Percentiles rank a stretch among this genome's conserved stretches.
Conservation (phyloP, 345 rosid species). For the Abelmoschus esculentus region DNA sequence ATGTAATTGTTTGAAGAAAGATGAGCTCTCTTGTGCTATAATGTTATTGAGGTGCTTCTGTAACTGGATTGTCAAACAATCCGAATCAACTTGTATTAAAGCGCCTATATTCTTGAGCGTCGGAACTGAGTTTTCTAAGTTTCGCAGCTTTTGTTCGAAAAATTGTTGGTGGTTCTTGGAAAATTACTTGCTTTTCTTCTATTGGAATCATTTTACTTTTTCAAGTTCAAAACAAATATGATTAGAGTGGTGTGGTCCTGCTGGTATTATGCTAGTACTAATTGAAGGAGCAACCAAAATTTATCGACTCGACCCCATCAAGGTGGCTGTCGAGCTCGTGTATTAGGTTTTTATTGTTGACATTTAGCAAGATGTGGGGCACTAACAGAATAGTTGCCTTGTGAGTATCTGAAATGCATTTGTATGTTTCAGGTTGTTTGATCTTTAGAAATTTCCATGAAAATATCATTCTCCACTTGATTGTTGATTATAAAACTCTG, state of each 20-base stretch:
- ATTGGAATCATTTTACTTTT: neutral
- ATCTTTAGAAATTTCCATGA: neutral
- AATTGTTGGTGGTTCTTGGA: no score
- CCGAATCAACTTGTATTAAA: neutral
- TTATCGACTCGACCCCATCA: slow-evolving; percentile 14
- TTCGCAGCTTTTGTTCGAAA: no score
- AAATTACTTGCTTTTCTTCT: no score
- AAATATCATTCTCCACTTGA: neutral
- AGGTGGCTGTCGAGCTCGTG: slow-evolving; percentile 11
- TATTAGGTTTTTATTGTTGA: neutral
- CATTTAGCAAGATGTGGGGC: slow-evolving; percentile 17
- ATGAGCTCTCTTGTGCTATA: neutral
- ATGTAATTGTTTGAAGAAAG: neutral
- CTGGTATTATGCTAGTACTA: slow-evolving; percentile 7
- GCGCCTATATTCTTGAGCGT: neutral
- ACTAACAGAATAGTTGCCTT: neutral
- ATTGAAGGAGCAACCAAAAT: neutral
- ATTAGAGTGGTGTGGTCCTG: slow-evolving; percentile 27
- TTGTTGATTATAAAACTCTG: neutral
- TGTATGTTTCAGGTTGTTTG: neutral
- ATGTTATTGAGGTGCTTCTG: neutral
- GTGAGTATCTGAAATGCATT: neutral
- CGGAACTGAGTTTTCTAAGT: neutral
- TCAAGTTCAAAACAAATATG: neutral
- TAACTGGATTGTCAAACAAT: no score